Conservation (phyloP, 176 grass and related monocot species). For the Oryza punctata region DNA sequence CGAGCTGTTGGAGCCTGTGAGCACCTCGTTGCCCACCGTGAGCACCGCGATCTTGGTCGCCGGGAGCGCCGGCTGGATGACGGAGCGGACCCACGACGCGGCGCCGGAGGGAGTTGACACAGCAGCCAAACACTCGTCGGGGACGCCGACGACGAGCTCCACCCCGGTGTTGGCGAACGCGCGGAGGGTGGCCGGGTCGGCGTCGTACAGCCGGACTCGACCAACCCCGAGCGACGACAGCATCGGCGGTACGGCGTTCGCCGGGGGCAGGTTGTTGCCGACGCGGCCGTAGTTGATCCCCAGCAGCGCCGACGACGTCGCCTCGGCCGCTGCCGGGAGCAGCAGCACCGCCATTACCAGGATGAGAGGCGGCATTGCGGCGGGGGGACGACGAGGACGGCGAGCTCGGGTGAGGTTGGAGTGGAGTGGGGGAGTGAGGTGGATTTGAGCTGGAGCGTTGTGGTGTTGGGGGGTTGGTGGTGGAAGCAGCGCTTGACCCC, state of each 20-base stretch:
- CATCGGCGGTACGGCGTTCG: slow-evolving; percentile 33
- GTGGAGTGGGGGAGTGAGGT: background rate
- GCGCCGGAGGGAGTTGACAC: slow-evolving; percentile 53
- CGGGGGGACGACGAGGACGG: background rate
- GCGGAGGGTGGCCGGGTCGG: slow-evolving; percentile 48
- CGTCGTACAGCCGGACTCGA: slow-evolving; percentile 69
- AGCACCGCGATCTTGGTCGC: slow-evolving; percentile 63
- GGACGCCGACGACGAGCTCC: slow-evolving; percentile 63
- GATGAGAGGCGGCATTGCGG: slow-evolving; percentile 37
- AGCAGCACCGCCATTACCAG: slow-evolving; percentile 9
- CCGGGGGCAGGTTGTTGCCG: slow-evolving; percentile 64
- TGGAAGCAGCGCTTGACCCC: too few species aligned
- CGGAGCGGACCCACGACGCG: slow-evolving; percentile 46
- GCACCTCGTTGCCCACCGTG: slow-evolving; percentile 77
- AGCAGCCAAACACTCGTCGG: slow-evolving; percentile 48
- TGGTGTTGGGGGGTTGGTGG: too few species aligned
- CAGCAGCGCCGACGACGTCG: slow-evolving; percentile 54
- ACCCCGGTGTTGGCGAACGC: slow-evolving; percentile 85
- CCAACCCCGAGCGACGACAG: slow-evolving; percentile 55
- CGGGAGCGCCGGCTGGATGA: slow-evolving; percentile 58
- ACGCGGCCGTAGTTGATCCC: slow-evolving; percentile 84
- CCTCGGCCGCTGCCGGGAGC: slow-evolving; percentile 21
- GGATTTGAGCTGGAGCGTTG: too few species aligned
- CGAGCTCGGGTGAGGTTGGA: background rate
- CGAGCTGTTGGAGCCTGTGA: slow-evolving; percentile 61